Conservation (phyloP, 208 protist species). For the Leishmania amazonensis region DNA sequence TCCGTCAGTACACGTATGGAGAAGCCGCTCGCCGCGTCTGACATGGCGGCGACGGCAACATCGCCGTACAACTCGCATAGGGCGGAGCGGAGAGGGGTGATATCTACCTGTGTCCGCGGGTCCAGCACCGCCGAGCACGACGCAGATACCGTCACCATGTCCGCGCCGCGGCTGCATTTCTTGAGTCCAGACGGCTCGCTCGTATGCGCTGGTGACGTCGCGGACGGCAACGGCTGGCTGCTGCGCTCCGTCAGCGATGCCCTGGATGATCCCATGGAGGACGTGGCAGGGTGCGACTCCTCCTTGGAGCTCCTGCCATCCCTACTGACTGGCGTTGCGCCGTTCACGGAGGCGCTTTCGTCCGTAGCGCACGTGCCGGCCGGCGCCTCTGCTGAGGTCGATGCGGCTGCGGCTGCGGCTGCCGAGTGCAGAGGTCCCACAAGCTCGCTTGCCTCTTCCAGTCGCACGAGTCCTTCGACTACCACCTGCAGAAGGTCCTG, state of each 20-base stretch:
- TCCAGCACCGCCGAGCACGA: slow-evolving; percentile 39
- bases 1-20: slow-evolving; percentile 59
- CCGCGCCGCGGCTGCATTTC: not conserved
- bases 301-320: not conserved
- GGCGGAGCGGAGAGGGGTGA: slow-evolving; percentile 41
- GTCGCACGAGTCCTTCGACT: slow-evolving; percentile 70
- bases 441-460: slow-evolving; percentile 66
- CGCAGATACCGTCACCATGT: not conserved
- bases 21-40: slow-evolving; percentile 49
- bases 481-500: slow-evolving; percentile 77
- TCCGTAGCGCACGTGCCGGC: not conserved
- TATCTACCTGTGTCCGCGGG: slow-evolving; percentile 45
- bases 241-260: not conserved
- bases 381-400: not conserved
- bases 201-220: not conserved
- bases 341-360: not conserved
- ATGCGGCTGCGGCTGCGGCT: not conserved
- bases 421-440: slow-evolving; percentile 29
- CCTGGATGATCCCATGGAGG: not conserved
- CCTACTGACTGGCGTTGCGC: not conserved
- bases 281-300: not conserved
- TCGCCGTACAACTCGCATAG: slow-evolving; percentile 82
- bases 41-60: slow-evolving; percentile 67
- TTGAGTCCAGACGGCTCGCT: not conserved
- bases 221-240: not conserved